These are phyloP conservation scores for Cyamopsis tetragonoloba DNA, from an alignment of 306 rosid species.

Conservation along the genomic window DNA sequence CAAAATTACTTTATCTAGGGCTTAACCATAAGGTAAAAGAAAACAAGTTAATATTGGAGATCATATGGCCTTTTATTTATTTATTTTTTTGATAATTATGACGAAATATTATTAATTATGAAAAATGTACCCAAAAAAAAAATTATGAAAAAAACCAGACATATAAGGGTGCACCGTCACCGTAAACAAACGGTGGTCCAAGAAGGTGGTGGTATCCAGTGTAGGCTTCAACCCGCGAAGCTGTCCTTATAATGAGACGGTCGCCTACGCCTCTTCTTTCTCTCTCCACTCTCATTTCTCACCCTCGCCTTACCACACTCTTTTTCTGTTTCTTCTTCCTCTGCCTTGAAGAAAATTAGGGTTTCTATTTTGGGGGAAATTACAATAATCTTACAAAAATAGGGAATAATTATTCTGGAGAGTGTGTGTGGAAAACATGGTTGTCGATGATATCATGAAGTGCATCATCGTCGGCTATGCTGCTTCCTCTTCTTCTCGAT, in stretches of 20 bases:
- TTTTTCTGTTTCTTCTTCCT: neutral
- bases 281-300: constrained; percentile 22
- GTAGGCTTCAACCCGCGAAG: constrained; percentile 43
- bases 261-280: constrained; percentile 15
- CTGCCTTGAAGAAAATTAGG: constrained; percentile 2
- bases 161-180: constrained; percentile 33
- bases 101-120: too few species aligned
- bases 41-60: too few species aligned
- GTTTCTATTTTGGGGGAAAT: neutral
- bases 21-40: too few species aligned
- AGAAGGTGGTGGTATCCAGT: constrained; percentile 42
- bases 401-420: constrained; percentile 3
- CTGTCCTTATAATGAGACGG: constrained; percentile 41
- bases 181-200: constrained; percentile 49
- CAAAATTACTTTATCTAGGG: too few species aligned
- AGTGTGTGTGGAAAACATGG: constrained; percentile 30
- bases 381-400: too few species aligned
- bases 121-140: neutral
- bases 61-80: too few species aligned
- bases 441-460: constrained; percentile 72
- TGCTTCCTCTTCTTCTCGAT: constrained; percentile 56
- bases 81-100: too few species aligned
- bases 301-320: neutral
- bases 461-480: constrained; percentile 52
- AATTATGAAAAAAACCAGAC: neutral